A percentile compares a stretch with the other conserved stretches of the same genome.
Evolutionary conservation across 2,329 filamentous ascomycete genomes (phyloP).

Genomic region (Cercospora citrullina): DNA sequence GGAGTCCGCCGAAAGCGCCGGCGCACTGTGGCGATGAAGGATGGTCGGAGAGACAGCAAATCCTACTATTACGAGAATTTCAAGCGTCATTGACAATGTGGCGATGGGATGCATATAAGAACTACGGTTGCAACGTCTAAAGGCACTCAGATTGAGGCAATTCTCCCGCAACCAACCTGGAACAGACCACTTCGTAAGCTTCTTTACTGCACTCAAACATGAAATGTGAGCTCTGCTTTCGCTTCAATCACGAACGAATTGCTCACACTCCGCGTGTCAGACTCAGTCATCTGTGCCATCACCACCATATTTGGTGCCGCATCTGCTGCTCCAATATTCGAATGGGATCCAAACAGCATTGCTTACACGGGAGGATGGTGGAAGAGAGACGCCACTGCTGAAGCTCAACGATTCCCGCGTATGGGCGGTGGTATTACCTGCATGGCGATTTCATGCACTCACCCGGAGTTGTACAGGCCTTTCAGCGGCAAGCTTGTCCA

Average conservation of each 20-base stretch:
- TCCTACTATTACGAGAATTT: not conserved
- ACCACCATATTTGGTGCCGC: not conserved
- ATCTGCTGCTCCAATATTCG: not conserved
- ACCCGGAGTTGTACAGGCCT: not conserved
- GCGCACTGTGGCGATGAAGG: not conserved
- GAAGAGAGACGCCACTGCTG: not conserved
- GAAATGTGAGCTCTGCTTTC: not conserved
- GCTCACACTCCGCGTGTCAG: not conserved
- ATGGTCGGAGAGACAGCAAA: not conserved
- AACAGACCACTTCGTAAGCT: not conserved
- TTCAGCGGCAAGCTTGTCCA: not conserved
- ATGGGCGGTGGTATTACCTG: not conserved
- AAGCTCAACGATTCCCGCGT: not conserved
- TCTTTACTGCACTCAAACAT: not conserved
- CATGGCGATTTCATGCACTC: not conserved
- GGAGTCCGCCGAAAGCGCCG: not conserved
- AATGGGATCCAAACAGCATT: not conserved
- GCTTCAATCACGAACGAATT: not conserved
- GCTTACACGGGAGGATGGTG: not conserved
- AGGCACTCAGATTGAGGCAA: not conserved
- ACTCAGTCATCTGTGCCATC: not conserved
- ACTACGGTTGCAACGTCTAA: not conserved
- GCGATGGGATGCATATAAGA: not conserved
- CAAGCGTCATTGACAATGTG: not conserved
- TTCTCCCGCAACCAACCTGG: not conserved